A percentile compares a stretch with the other conserved stretches of the same genome.
These are phyloP conservation scores for Neurospora tetrasperma DNA, from an alignment of 495 filamentous ascomycete genomes.

Conservation along the genomic window DNA sequence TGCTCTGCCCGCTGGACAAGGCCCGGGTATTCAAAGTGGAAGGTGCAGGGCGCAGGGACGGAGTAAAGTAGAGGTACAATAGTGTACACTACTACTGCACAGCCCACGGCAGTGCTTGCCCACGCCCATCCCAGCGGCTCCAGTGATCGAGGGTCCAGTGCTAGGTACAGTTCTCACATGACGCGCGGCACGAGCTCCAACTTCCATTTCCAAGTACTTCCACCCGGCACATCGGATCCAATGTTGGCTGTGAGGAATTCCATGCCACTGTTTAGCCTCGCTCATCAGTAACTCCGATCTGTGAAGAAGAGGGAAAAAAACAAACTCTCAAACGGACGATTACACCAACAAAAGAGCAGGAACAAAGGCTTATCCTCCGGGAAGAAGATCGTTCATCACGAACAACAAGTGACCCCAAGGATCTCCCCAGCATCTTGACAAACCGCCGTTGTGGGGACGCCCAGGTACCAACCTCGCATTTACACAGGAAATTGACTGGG, in stretches of 20 bases:
- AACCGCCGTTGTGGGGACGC: neutral
- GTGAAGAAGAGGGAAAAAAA: neutral
- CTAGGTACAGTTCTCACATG: neutral
- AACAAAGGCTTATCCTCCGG: neutral
- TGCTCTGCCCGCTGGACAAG: neutral
- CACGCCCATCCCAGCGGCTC: neutral
- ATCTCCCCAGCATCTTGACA: neutral
- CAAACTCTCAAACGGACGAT: neutral
- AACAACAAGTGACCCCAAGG: neutral
- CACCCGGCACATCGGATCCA: neutral
- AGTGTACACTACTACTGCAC: neutral
- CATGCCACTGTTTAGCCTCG: neutral
- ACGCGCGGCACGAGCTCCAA: neutral
- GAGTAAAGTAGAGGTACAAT: neutral
- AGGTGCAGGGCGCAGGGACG: neutral
- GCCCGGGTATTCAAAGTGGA: no score
- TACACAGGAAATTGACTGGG: neutral
- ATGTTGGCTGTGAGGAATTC: neutral
- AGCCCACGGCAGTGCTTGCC: neutral
- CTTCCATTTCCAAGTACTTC: neutral
- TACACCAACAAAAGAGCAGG: neutral
- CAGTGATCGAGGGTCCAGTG: neutral
- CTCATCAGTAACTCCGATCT: neutral
- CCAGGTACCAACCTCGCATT: conserved; percentile 1
- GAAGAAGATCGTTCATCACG: neutral